Evolutionary conservation across 1,139 yeast genomes (phyloP), one percentile per base, ranked within the genome.

Genomic region (Hyphopichia wangnamkhiaoensis): DNA sequence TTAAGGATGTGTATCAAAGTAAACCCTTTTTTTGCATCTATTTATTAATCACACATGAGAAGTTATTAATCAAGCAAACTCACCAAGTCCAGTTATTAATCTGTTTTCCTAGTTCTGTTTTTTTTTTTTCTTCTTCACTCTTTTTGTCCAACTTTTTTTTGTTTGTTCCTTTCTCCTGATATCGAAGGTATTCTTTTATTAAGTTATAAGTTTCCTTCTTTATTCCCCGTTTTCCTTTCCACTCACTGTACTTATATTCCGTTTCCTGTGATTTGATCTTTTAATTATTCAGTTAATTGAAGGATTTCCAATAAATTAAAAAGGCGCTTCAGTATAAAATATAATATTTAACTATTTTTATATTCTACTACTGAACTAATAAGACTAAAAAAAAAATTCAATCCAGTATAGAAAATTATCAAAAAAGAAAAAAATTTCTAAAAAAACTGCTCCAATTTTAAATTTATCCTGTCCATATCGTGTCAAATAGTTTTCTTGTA

Each of bases 211-310:
- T 21, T 21, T 7, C 10, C 24, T 7, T 10, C 24, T 21, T 21
- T 7, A 21, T 7, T 21, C 24, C 9, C 9, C 24, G 7, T 21
- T 7, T 21, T 10, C 24, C 10, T 7, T 7, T 21, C 24, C 9
- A 21, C 10, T 10, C 9, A 21, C 10, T 10, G 9, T 10, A 21
- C 24, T 10, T 21, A 7, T 21, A 10, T 7, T 21, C 24, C 7
- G 24, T 21, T 21, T 7, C 24, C 10, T 21, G 5, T 12, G 7
- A 26, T 26, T 21, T 21, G 9, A n/a, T 10, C 34, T 23, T 32
- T 32, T 32, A 32, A 20, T 32, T 32, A 32, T 32, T 32, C 9
- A 23, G 34, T 32, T 32, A 32, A 32, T 32, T 32, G 34, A 32
- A 32, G 23, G 34, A 12, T 20, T 8, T 21, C 10, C 24, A 21